Evolutionary conservation across 78 protist species (phyloP).

Genomic region (Dictyostelium brefeldianum): DNA sequence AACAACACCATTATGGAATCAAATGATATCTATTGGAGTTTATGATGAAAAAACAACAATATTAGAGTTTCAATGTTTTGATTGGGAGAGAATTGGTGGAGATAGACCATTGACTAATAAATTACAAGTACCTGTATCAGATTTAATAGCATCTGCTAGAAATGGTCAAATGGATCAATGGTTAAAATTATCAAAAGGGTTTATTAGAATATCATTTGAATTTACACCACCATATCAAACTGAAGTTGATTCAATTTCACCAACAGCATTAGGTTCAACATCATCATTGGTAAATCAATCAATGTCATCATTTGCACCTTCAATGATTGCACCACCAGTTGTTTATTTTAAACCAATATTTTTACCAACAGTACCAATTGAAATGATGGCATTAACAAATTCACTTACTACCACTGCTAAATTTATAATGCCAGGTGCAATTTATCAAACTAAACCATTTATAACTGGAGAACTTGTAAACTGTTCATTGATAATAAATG

Average conservation of each 20-base stretch:
- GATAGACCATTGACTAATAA: not conserved
- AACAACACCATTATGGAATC: constrained; percentile 29
- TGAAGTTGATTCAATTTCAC: not conserved
- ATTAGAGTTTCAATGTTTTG: constrained; percentile 10
- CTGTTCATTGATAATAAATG: constrained; percentile 15
- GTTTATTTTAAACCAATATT: constrained; percentile 33
- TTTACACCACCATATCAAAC: constrained; percentile 43
- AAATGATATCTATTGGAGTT: not conserved
- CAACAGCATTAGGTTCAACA: not conserved
- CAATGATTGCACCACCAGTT: constrained; percentile 17
- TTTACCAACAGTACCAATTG: not conserved
- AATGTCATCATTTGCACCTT: not conserved
- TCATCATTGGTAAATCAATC: not conserved
- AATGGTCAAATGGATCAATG: constrained; percentile 22
- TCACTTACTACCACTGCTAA: not conserved
- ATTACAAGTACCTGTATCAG: not conserved
- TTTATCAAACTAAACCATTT: not conserved
- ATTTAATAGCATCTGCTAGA: not conserved
- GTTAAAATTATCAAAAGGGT: constrained; percentile 39
- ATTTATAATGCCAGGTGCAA: constrained; percentile 13
- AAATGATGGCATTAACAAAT: not conserved
- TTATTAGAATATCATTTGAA: constrained; percentile 3
- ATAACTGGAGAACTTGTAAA: not conserved
- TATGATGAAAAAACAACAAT: not conserved
- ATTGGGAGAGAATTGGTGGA: constrained; percentile 51